Evolutionary conservation across 257 asterid species (phyloP).

Genomic region (Scutellaria barbata): DNA sequence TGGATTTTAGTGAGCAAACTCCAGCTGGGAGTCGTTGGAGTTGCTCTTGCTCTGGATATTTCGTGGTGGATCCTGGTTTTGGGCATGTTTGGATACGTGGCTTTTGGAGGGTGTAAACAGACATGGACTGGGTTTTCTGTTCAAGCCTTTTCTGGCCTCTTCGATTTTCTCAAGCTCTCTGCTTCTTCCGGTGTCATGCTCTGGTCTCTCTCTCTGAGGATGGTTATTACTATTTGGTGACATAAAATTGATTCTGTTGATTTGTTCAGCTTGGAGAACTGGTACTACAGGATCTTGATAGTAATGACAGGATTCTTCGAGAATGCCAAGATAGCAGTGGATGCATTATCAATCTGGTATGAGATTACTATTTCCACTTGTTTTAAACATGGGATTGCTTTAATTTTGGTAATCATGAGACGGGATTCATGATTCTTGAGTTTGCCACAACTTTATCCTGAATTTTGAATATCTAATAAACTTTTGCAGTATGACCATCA

Average conservation of each 20-base stretch:
- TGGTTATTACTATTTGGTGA: too few species aligned
- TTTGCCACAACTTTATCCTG: too few species aligned
- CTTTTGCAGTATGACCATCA: slow-evolving; percentile 52
- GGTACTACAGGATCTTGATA: slow-evolving; percentile 64
- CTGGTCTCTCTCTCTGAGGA: slow-evolving; percentile 37
- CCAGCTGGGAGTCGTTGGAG: slow-evolving; percentile 44
- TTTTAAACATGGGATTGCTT: background rate
- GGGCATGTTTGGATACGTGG: slow-evolving; percentile 38
- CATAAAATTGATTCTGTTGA: too few species aligned
- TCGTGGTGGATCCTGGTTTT: slow-evolving; percentile 55
- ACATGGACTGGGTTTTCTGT: slow-evolving; percentile 56
- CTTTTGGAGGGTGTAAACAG: slow-evolving; percentile 50
- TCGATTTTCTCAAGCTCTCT: slow-evolving; percentile 49
- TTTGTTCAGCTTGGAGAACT: slow-evolving; percentile 57
- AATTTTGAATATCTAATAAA: too few species aligned
- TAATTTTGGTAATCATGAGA: too few species aligned
- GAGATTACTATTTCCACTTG: background rate
- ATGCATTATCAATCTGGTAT: slow-evolving; percentile 62
- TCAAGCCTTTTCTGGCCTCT: slow-evolving; percentile 48
- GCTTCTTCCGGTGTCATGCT: slow-evolving; percentile 61
- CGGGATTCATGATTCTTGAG: too few species aligned
- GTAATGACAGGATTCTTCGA: slow-evolving; percentile 54
- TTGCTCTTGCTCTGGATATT: slow-evolving; percentile 41
- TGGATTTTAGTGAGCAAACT: slow-evolving; percentile 43
- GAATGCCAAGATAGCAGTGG: slow-evolving; percentile 54